Evolutionary conservation across 192 early-diverging fungal genomes (phyloP).

Genomic region (Endogone sp.): DNA sequence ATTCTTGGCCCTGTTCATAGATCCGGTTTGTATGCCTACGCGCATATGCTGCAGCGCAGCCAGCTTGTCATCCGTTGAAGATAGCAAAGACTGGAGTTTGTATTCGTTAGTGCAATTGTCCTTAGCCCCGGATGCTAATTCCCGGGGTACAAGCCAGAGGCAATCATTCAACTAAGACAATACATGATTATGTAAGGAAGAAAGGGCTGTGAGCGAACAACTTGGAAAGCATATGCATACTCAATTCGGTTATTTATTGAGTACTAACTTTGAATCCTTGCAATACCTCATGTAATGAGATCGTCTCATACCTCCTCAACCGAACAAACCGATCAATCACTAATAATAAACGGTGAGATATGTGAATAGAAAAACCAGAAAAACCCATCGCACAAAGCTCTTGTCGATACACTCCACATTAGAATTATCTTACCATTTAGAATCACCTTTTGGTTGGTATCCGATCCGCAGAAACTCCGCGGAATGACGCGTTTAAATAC

Average conservation of each 20-base stretch:
- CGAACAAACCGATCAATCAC: conserved; percentile 51
- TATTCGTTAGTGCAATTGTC: conserved; percentile 3
- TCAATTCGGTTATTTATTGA: conserved; percentile 21
- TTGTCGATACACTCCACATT: not conserved
- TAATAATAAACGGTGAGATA: conserved; percentile 7
- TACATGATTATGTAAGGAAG: no score
- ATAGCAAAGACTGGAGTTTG: not conserved
- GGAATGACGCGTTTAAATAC: conserved; percentile 55
- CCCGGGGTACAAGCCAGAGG: not conserved
- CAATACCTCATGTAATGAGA: conserved; percentile 51
- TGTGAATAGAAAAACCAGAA: not conserved
- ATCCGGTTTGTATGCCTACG: no score
- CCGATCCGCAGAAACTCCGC: conserved; percentile 54
- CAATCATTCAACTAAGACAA: not conserved
- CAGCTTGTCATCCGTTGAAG: not conserved
- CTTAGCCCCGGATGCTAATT: conserved; percentile 8
- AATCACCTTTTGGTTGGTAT: conserved; percentile 48
- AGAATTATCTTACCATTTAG: conserved; percentile 33
- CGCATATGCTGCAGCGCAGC: not conserved
- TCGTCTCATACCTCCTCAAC: conserved; percentile 54
- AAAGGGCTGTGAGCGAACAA: no score
- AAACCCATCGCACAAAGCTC: not conserved
- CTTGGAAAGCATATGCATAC: conserved; percentile 18
- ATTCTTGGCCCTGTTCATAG: not conserved
- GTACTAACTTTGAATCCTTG: conserved; percentile 52